phyloP scores from a whole-genome alignment of 1,284 basidiomycete species.

The Albatrellus sp. region DNA sequence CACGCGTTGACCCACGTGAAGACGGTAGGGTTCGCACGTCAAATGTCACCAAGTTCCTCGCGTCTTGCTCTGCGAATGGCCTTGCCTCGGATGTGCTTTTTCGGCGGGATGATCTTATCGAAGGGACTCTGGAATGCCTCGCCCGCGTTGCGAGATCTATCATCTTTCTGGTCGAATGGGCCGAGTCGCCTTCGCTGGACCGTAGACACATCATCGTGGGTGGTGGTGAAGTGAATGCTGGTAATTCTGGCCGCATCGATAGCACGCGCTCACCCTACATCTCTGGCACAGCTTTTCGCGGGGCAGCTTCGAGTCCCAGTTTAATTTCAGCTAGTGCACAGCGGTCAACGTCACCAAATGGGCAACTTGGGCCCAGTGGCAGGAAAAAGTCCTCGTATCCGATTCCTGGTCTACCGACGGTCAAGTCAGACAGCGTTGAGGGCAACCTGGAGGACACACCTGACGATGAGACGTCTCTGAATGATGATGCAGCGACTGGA shows the following conservation, averaged over 20 bases:
- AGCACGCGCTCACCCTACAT: no score
- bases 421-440: slow-evolving; percentile 39
- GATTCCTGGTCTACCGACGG: slow-evolving; percentile 33
- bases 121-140: slow-evolving; percentile 43
- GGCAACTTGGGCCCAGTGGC: background rate
- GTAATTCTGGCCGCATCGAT: no score
- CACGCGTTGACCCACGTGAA: slow-evolving; percentile 54
- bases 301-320: slow-evolving; percentile 34
- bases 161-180: slow-evolving; percentile 48
- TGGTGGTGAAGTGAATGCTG: slow-evolving; percentile 3
- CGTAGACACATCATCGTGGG: slow-evolving; percentile 24
- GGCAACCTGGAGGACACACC: slow-evolving; percentile 15
- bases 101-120: slow-evolving; percentile 54
- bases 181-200: slow-evolving; percentile 35
- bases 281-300: slow-evolving; percentile 10
- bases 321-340: no score
- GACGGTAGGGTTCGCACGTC: slow-evolving; percentile 50
- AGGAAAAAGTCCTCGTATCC: slow-evolving; percentile 38
- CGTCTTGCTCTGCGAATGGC: slow-evolving; percentile 54
- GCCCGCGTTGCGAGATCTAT: slow-evolving; percentile 58
- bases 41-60: slow-evolving; percentile 65
- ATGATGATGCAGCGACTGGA: no score
- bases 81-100: slow-evolving; percentile 54
- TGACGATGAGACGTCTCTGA: slow-evolving; percentile 6
- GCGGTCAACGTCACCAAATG: no score